phyloP scores from a whole-genome alignment of 169 alveolate species.

The Eimeria acervulina region DNA sequence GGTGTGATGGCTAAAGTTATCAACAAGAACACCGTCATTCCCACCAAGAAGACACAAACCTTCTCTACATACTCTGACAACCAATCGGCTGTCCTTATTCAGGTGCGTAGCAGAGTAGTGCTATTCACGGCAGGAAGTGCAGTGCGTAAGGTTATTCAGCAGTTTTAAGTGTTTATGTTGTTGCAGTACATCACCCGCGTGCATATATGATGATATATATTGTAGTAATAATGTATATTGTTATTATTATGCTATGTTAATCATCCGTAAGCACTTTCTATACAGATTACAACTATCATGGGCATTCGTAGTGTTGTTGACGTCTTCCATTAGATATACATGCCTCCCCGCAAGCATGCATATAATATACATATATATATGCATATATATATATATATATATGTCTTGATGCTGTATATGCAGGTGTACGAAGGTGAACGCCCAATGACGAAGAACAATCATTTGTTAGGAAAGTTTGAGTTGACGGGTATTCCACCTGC shows the following conservation, averaged over 20 bases:
- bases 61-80: conserved; percentile 98
- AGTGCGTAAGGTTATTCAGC: too few relatives aligned
- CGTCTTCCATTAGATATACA: too few relatives aligned
- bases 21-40: conserved; percentile 97
- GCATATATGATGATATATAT: too few relatives aligned
- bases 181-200: too few relatives aligned
- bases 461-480: conserved; percentile 97
- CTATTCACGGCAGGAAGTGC: too few relatives aligned
- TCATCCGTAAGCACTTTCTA: too few relatives aligned
- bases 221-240: too few relatives aligned
- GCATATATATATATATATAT: not conserved
- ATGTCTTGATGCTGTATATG: not conserved
- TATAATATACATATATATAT: not conserved
- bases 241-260: too few relatives aligned
- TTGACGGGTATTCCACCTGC: conserved; percentile 97
- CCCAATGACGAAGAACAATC: conserved; percentile 97
- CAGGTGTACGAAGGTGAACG: conserved; percentile 98
- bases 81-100: conserved; percentile 97
- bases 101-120: too few relatives aligned
- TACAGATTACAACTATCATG: too few relatives aligned
- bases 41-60: conserved; percentile 97
- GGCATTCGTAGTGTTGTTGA: too few relatives aligned
- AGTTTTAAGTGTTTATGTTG: too few relatives aligned
- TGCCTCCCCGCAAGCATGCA: not conserved
- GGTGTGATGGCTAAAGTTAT: conserved; percentile 98